Base-by-base conservation (phyloP, 495 filamentous ascomycete genomes). In the Hypoxylon trugodes region DNA sequence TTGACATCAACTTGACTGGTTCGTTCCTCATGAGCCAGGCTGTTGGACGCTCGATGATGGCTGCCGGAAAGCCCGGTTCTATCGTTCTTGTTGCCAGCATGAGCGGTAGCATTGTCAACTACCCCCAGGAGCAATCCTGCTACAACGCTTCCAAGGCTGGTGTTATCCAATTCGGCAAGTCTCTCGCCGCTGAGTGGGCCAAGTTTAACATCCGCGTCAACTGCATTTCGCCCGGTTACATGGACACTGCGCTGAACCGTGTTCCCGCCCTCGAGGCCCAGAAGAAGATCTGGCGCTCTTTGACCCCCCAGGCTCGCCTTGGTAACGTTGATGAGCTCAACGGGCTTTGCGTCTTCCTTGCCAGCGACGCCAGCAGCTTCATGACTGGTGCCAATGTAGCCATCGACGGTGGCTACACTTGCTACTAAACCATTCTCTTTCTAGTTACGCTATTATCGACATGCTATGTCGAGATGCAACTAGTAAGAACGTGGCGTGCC, bases 121-220 rank as follows among this genome's bases (percentile, higher is more conserved):
- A 86, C 69, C 89, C 90, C 1, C 89, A 92, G 71, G 85, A 90
- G 70, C 89, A 92, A 74, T 86, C 81, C 7, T 88, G 86, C 76
- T 92, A 92, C 80, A 92, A 91, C 68, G 87, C 89, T 30, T 91
- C 88, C 69, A 92, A 92, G 82, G 89, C 89, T 10, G 89, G 83
- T 60, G 90, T 92, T 30, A 86, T 91, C 68, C 87, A 90, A 74
- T 81, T 92, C 52, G 87, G 86, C 65, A 89, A 89, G 73, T 90
- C 87, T 6, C 82, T 92, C 30, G 90, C 88, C 46, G 88, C 87
- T n/a, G 89, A 92, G 71, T 92, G 90, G 90, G 87, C 88, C 64
- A 86, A 86, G 69, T 81, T 90, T 69, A 79, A 79, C 60, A 90
- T 92, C 70, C 87, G 89, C 33, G 89, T 91, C 61, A 92, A 92